Evolutionary conservation across 441 rosid species (phyloP).

Genomic region (Populus trichocarpa): DNA sequence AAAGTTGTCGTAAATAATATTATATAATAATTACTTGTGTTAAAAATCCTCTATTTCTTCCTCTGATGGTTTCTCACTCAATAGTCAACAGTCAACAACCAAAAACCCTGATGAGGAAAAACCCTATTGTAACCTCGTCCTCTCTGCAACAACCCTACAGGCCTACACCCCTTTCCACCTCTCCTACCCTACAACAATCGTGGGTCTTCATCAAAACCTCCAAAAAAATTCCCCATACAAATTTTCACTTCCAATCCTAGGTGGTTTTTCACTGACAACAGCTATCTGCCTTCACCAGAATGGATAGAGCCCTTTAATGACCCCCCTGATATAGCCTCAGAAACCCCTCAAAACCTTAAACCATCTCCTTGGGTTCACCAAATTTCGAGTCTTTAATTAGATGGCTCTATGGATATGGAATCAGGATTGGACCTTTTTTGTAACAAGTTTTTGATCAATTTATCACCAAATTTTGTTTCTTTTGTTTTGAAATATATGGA

Average conservation of each 20-base stretch:
- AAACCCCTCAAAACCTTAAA: slow-evolving; percentile 28
- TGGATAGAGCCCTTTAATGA: slow-evolving; percentile 80
- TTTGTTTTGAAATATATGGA: slow-evolving; percentile 48
- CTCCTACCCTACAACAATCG: slow-evolving; percentile 20
- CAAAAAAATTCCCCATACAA: slow-evolving; percentile 12
- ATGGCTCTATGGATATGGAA: slow-evolving; percentile 64
- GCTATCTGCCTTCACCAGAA: slow-evolving; percentile 52
- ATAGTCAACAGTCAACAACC: not conserved
- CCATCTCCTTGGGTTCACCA: slow-evolving; percentile 77
- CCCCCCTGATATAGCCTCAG: slow-evolving; percentile 53
- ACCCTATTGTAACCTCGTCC: slow-evolving; percentile 22
- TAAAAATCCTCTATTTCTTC: not conserved
- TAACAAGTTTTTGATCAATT: slow-evolving; percentile 48
- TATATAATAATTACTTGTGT: rapidly evolving
- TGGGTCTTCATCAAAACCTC: slow-evolving; percentile 12
- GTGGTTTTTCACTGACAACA: slow-evolving; percentile 31
- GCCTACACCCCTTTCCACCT: slow-evolving; percentile 20
- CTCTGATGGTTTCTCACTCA: too few relatives aligned
- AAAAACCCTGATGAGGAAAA: slow-evolving; percentile 37
- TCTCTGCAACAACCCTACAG: slow-evolving; percentile 17
- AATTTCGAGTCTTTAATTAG: slow-evolving; percentile 47
- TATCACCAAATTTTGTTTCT: slow-evolving; percentile 64
- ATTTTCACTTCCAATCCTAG: slow-evolving; percentile 28
- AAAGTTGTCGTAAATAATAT: too few relatives aligned
- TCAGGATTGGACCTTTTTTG: slow-evolving; percentile 52